These are phyloP conservation scores for Neurospora sp. DNA, from an alignment of 495 filamentous ascomycete genomes.

Conservation along the genomic window DNA sequence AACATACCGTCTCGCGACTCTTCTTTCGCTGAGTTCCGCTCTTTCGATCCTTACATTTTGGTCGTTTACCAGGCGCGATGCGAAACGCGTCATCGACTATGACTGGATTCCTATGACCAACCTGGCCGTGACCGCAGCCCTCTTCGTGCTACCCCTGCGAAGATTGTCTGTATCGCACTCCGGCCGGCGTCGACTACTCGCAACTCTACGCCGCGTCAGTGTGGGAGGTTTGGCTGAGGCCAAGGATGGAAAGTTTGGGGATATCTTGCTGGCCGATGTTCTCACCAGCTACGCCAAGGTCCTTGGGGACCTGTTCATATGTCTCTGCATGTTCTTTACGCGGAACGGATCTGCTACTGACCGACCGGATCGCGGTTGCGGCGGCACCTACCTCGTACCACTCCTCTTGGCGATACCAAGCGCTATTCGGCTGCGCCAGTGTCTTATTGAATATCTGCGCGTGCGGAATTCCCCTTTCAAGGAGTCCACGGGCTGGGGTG, in stretches of 20 bases:
- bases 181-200: slow-evolving; percentile 67
- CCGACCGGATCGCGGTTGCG: slow-evolving; percentile 70
- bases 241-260: slow-evolving; percentile 81
- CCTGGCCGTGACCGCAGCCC: slow-evolving; percentile 55
- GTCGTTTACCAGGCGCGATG: slow-evolving; percentile 59
- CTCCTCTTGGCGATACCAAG: slow-evolving; percentile 72
- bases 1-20: slow-evolving; percentile 69
- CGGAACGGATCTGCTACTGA: slow-evolving; percentile 58
- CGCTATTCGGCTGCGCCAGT: slow-evolving; percentile 81
- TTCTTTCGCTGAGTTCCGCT: slow-evolving; percentile 58
- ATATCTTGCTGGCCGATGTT: slow-evolving; percentile 89
- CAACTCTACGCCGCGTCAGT: slow-evolving; percentile 58
- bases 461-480: slow-evolving; percentile 45
- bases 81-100: slow-evolving; percentile 56
- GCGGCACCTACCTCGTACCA: slow-evolving; percentile 64
- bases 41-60: slow-evolving; percentile 73
- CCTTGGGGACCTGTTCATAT: slow-evolving; percentile 78
- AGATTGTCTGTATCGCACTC: slow-evolving; percentile 51
- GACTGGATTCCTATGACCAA: slow-evolving; percentile 75
- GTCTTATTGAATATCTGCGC: slow-evolving; percentile 75
- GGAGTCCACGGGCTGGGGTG: slow-evolving; percentile 49
- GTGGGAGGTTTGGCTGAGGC: slow-evolving; percentile 72
- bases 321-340: slow-evolving; percentile 78
- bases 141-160: slow-evolving; percentile 61
- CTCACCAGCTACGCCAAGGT: slow-evolving; percentile 91